Evolutionary conservation across 495 filamentous ascomycete genomes (phyloP), one percentile per base, ranked within the genome.

Genomic region (Penicillium mononematosum): DNA sequence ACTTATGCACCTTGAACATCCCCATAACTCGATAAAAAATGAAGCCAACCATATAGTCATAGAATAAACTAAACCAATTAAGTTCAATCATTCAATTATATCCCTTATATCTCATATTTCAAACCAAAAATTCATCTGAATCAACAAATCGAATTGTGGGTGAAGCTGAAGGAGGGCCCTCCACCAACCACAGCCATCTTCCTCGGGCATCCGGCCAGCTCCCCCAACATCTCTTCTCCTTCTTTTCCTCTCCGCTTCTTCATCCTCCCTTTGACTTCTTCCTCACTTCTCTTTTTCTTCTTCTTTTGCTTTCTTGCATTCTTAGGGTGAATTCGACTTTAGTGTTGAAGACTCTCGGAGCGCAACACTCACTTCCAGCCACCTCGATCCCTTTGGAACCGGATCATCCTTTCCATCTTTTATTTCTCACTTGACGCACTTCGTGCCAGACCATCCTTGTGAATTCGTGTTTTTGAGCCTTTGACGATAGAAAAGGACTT

Each of bases 331-430:
- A 52, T 56, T 51, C 20, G 36, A 24, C 41, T 63, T 47, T 41
- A 42, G 59, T 67, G 60, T 56, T 50, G 43, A 50, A 45, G 19
- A 24, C 63, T 63, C 61, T 60, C 36, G 16, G 36, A 39, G 36
- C 36, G 36, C 36, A 39, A 39, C 36, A 71, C 74, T 41, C 50
- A 65, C 68, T 73, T 74, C 80, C 78, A 79, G 81, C 75, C 80
- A 83, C 81, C 78, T 81, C 78, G 71, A 75, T 78, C 77, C 76
- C 81, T 81, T 82, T 75, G 75, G 75, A 74, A 73, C 64, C 68
- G 38, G 49, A 55, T 56, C 49, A 45, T 45, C 36, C 51, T 39
- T 49, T 46, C 25, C 17, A 45, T 58, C 57, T 53, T 60, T 52
- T 32, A 55, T 56, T 58, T 56, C 61, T 64, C 56, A 57, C 59